These are phyloP conservation scores for Nannochloropsis salina DNA, from an alignment of 108 stramenopile species.

Conservation along the genomic window DNA sequence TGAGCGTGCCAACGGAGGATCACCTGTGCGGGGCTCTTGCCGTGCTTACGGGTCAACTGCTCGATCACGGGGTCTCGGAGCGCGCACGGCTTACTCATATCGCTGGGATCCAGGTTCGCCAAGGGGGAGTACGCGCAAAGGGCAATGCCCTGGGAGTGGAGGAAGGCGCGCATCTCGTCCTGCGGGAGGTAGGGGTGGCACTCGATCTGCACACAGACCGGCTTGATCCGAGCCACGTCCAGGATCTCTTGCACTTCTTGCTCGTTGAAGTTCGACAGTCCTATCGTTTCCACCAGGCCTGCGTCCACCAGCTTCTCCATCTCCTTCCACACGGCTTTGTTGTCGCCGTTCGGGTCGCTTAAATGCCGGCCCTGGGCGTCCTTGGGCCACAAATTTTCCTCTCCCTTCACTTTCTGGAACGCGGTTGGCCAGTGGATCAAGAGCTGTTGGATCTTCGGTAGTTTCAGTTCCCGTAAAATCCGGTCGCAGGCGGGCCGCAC, in stretches of 20 bases:
- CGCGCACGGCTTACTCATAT: conserved; percentile 30
- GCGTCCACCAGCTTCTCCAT: conserved; percentile 33
- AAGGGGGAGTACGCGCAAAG: conserved; percentile 51
- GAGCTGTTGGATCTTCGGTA: conserved; percentile 7
- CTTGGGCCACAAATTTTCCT: neutral
- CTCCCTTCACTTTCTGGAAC: neutral
- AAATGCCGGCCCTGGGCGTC: neutral
- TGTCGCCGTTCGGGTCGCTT: neutral
- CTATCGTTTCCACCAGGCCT: conserved; percentile 25
- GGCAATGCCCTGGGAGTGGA: conserved; percentile 34
- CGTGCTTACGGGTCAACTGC: conserved; percentile 27
- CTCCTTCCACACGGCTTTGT: conserved; percentile 22
- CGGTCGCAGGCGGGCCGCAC: conserved; percentile 18
- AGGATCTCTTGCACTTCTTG: conserved; percentile 13
- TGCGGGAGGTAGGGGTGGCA: conserved; percentile 34
- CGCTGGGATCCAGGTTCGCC: conserved; percentile 42
- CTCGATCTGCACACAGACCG: conserved; percentile 18
- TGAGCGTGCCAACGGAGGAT: conserved; percentile 53
- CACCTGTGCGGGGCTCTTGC: conserved; percentile 51
- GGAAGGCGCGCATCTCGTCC: conserved; percentile 17
- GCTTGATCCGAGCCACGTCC: neutral
- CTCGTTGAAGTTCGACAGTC: conserved; percentile 21
- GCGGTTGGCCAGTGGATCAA: conserved; percentile 21
- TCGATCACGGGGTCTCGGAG: conserved; percentile 41
- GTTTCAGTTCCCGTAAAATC: neutral